phyloP scores from a whole-genome alignment of 2,329 filamentous ascomycete genomes.

The Colletotrichum agaves region DNA sequence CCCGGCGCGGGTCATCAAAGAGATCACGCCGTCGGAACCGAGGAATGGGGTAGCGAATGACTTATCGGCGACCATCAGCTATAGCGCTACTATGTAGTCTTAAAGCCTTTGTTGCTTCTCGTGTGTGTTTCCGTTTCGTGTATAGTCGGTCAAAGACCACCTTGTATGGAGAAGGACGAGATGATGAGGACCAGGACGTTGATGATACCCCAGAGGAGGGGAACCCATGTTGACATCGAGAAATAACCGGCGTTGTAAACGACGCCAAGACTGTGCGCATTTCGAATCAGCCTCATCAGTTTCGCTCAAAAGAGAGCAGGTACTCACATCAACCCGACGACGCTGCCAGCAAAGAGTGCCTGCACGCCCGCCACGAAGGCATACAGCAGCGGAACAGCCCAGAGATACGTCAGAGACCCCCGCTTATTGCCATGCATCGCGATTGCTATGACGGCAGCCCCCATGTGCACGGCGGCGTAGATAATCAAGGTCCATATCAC shows the following conservation, averaged over 20 bases:
- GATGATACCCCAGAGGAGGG: slow-evolving; percentile 87
- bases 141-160: slow-evolving; percentile 71
- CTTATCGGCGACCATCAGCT: slow-evolving; percentile 24
- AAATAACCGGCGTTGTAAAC: slow-evolving; percentile 87
- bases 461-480: slow-evolving; percentile 79
- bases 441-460: slow-evolving; percentile 77
- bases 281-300: slow-evolving; percentile 4
- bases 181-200: slow-evolving; percentile 85
- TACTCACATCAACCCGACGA: slow-evolving; percentile 82
- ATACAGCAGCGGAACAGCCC: slow-evolving; percentile 79
- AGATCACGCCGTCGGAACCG: slow-evolving; percentile 47
- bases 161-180: slow-evolving; percentile 93
- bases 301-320: neutral
- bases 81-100: slow-evolving; percentile 33
- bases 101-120: neutral
- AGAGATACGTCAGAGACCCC: slow-evolving; percentile 70
- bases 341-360: slow-evolving; percentile 81
- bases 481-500: slow-evolving; percentile 86
- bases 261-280: slow-evolving; percentile 72
- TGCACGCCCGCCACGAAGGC: slow-evolving; percentile 77
- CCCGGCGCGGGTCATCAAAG: slow-evolving; percentile 68
- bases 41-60: slow-evolving; percentile 10
- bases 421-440: slow-evolving; percentile 73
- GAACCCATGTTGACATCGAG: slow-evolving; percentile 94
- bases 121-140: neutral